Percentiles rank a stretch among this genome's conserved stretches.
Conservation (phyloP, 2,329 filamentous ascomycete genomes). For the Hypoxylon sp. region DNA sequence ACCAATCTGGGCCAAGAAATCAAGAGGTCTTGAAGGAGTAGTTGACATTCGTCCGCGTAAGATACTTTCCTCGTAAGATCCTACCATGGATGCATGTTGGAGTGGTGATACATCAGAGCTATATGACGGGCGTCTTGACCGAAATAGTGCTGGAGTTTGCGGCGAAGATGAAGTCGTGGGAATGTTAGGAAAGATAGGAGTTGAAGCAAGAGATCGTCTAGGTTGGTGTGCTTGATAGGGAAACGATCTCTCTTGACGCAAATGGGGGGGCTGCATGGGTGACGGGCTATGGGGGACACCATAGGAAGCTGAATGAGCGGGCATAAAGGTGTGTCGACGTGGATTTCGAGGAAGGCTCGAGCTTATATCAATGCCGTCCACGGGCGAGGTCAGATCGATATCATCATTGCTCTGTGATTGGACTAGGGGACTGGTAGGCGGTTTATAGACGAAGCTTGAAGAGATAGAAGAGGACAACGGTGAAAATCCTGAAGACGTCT, state of each 20-base stretch:
- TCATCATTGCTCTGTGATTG: conserved; percentile 90
- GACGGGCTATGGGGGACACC: conserved; percentile 57
- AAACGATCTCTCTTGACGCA: conserved; percentile 72
- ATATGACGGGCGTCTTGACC: conserved; percentile 77
- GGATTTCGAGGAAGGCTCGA: conserved; percentile 57
- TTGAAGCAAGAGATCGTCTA: conserved; percentile 79
- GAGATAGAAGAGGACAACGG: conserved; percentile 80
- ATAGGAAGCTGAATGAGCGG: conserved; percentile 67
- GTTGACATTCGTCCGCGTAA: conserved; percentile 96
- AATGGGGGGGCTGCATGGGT: conserved; percentile 57
- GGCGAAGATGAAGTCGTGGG: conserved; percentile 61
- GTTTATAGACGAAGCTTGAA: conserved; percentile 85
- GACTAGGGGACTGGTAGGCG: conserved; percentile 92
- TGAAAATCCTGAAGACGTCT: conserved; percentile 66
- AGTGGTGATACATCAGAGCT: conserved; percentile 81
- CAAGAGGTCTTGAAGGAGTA: conserved; percentile 89
- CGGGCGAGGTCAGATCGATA: conserved; percentile 71
- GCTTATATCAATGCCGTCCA: conserved; percentile 66
- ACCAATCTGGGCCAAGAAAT: conserved; percentile 95
- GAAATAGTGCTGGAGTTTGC: conserved; percentile 66
- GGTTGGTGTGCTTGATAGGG: conserved; percentile 86
- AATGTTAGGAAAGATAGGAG: conserved; percentile 64
- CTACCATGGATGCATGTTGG: conserved; percentile 95
- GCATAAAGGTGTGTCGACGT: conserved; percentile 81
- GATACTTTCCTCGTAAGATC: conserved; percentile 98